Percentiles rank a stretch among this genome's conserved stretches.
Conservation (phyloP, 345 rosid species). For the Gossypium sturtianum region DNA sequence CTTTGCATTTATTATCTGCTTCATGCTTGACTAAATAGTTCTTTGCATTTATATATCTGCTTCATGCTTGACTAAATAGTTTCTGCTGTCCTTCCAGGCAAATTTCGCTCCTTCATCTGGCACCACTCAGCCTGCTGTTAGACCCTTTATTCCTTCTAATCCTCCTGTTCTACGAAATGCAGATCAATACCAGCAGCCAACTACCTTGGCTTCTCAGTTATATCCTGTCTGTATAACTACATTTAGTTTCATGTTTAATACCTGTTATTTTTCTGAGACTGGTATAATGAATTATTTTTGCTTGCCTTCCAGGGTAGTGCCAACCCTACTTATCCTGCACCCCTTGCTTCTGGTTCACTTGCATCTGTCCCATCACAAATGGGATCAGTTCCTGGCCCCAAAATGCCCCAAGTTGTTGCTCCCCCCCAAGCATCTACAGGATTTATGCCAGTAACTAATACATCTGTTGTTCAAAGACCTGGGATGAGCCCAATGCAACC, state of each 20-base stretch:
- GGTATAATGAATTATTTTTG: slow-evolving; percentile 13
- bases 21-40: not conserved
- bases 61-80: not conserved
- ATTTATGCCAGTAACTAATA: slow-evolving; percentile 56
- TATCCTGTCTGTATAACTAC: slow-evolving; percentile 57
- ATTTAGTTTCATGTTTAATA: slow-evolving; percentile 3
- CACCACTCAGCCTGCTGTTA: slow-evolving; percentile 47
- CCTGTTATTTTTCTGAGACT: not conserved
- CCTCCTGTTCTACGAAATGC: slow-evolving; percentile 70
- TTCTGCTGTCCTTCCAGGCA: slow-evolving; percentile 35
- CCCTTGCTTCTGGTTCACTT: slow-evolving; percentile 46
- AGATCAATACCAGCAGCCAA: slow-evolving; percentile 77
- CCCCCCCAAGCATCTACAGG: slow-evolving; percentile 39
- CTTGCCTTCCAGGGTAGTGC: slow-evolving; percentile 48
- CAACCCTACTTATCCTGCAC: slow-evolving; percentile 47
- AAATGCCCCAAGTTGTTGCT: slow-evolving; percentile 51
- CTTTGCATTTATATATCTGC: not conserved
- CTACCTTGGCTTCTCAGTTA: slow-evolving; percentile 65
- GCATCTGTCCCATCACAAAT: slow-evolving; percentile 44
- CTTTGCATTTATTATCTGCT: not conserved
- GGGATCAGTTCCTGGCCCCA: slow-evolving; percentile 45
- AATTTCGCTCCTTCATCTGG: slow-evolving; percentile 44
- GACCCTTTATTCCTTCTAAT: slow-evolving; percentile 80
- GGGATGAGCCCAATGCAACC: slow-evolving; percentile 57
- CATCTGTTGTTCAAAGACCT: slow-evolving; percentile 67